These are phyloP conservation scores for Tetracladium setigerum DNA, from an alignment of 495 filamentous ascomycete species.

Conservation along the genomic window DNA sequence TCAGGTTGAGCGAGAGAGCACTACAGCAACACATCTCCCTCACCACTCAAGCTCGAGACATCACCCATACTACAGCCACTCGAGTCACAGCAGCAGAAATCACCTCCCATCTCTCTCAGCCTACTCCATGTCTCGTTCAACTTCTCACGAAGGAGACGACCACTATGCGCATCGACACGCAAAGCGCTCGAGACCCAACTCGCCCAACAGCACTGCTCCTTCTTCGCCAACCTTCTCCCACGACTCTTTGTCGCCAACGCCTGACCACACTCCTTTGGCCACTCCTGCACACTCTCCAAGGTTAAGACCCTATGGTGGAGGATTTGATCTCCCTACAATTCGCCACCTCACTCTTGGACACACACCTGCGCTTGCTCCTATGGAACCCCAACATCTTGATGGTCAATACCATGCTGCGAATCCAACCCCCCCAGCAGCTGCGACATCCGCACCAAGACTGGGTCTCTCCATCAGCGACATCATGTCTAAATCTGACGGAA, in stretches of 20 bases:
- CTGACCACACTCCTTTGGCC: constrained; percentile 91
- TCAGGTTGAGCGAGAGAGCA: constrained; percentile 71
- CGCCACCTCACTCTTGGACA: constrained; percentile 80
- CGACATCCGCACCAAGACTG: constrained; percentile 33
- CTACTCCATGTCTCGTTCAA: constrained; percentile 89
- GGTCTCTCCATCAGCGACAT: constrained; percentile 87
- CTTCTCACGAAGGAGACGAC: constrained; percentile 83
- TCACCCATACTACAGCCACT: constrained; percentile 53
- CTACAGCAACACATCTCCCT: constrained; percentile 35
- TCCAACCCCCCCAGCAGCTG: constrained; percentile 3
- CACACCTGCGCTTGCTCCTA: constrained; percentile 83
- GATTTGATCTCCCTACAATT: constrained; percentile 75
- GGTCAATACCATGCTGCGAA: constrained; percentile 33
- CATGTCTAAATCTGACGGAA: constrained; percentile 77
- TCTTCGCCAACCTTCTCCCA: constrained; percentile 98
- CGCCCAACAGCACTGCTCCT: constrained; percentile 89
- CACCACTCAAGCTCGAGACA: constrained; percentile 44
- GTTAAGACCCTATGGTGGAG: constrained; percentile 56
- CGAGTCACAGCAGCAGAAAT: constrained; percentile 43
- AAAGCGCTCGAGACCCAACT: constrained; percentile 86
- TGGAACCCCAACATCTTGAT: constrained; percentile 71
- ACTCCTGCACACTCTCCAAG: constrained; percentile 95
- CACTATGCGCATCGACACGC: constrained; percentile 61
- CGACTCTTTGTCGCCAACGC: constrained; percentile 91
- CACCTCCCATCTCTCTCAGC: constrained; percentile 70